Evolutionary conservation across 495 filamentous ascomycete genomes (phyloP).

Genomic region (Parmelia sp.): DNA sequence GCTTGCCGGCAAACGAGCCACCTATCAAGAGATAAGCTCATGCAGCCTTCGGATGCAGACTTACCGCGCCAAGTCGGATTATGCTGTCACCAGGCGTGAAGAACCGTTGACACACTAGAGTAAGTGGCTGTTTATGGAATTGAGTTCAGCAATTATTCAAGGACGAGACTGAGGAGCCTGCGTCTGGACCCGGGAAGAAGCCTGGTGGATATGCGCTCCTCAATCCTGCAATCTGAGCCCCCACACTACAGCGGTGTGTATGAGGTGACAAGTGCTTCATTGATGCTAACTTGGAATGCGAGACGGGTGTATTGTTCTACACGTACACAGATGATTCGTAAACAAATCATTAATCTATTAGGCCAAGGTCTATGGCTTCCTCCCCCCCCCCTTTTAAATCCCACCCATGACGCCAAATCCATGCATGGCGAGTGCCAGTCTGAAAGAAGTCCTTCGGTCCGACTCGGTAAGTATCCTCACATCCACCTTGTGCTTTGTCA

Average conservation of each 20-base stretch:
- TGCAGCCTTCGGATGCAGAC: not conserved
- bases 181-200: not conserved
- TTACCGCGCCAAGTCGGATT: not conserved
- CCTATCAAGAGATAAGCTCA: not conserved
- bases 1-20: not conserved
- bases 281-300: not conserved
- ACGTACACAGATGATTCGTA: not conserved
- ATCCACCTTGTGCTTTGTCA: not conserved
- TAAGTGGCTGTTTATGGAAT: not conserved
- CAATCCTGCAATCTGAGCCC: not conserved
- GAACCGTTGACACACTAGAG: not conserved
- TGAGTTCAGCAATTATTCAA: no score
- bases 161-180: not conserved
- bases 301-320: not conserved
- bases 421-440: slow-evolving; percentile 4
- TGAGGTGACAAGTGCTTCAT: not conserved
- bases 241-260: not conserved
- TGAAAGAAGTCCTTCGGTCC: not conserved
- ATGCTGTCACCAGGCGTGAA: not conserved
- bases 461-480: not conserved
- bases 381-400: not conserved
- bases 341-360: slow-evolving; percentile 9
- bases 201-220: not conserved
- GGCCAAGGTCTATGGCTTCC: not conserved
- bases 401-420: slow-evolving; percentile 7